A percentile compares a stretch with the other conserved stretches of the same genome.
phyloP scores from a whole-genome alignment of 2,329 filamentous ascomycete species.

The Aspergillus neotritici region DNA sequence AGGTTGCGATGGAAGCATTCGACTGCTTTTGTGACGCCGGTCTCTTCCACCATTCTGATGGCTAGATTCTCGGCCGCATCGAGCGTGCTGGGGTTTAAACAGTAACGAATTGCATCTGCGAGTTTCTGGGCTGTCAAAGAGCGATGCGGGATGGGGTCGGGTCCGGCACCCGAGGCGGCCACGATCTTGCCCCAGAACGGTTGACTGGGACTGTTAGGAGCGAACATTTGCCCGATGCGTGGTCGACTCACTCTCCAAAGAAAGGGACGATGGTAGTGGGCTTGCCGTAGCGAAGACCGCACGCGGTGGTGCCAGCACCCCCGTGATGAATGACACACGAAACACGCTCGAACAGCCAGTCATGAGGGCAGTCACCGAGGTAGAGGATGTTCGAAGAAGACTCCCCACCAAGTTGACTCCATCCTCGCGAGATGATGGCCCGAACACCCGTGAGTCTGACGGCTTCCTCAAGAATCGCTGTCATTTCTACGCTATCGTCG shows the following conservation, averaged over 20 bases:
- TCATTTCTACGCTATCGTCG: conserved; percentile 44
- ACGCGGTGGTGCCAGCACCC: conserved; percentile 55
- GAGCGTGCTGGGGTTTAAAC: conserved; percentile 35
- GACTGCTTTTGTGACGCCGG: conserved; percentile 38
- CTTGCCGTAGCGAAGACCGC: conserved; percentile 46
- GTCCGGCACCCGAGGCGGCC: conserved; percentile 45
- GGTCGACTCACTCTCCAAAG: conserved; percentile 45
- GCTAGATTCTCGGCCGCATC: conserved; percentile 34
- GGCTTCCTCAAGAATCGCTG: conserved; percentile 44
- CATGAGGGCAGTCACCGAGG: conserved; percentile 52
- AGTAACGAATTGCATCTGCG: conserved; percentile 43
- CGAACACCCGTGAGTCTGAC: conserved; percentile 44
- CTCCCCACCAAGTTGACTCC: conserved; percentile 44
- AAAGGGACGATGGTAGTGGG: conserved; percentile 54
- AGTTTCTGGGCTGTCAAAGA: conserved; percentile 42
- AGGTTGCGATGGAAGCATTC: conserved; percentile 42
- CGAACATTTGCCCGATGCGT: not conserved
- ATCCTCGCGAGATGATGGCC: conserved; percentile 52
- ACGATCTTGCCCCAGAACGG: conserved; percentile 53
- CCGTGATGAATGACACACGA: conserved; percentile 55
- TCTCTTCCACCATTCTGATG: conserved; percentile 38
- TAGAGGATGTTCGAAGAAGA: conserved; percentile 41
- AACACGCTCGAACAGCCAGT: conserved; percentile 55
- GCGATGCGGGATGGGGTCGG: conserved; percentile 44
- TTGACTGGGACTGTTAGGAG: conserved; percentile 27